These are phyloP conservation scores for Trypanosoma cruzi DNA, from an alignment of 208 protist species.

Conservation along the genomic window DNA sequence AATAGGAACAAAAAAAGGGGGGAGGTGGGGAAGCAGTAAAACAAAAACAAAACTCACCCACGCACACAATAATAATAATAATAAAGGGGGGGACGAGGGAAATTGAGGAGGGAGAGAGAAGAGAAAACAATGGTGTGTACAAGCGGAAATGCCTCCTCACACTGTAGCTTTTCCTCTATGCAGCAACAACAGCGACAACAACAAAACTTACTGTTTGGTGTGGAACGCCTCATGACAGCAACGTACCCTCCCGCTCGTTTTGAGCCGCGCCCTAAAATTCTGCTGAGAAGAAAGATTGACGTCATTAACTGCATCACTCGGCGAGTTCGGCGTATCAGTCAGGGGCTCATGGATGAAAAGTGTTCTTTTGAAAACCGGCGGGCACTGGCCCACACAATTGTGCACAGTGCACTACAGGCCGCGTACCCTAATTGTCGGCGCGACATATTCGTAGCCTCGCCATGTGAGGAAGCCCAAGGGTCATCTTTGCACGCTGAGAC, in stretches of 20 bases:
- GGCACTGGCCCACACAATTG: conserved; percentile 35
- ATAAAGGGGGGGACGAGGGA: background rate
- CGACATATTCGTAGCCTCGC: conserved; percentile 13
- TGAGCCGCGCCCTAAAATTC: background rate
- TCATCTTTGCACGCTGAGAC: conserved; percentile 4
- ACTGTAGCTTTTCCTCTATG: background rate
- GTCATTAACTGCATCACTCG: background rate
- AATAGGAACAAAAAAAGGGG: conserved; percentile 13
- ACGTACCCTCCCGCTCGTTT: background rate
- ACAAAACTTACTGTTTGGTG: background rate
- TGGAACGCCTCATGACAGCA: background rate
- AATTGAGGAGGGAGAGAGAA: background rate
- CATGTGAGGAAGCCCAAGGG: background rate
- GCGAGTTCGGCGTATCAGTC: background rate
- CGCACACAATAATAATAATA: background rate
- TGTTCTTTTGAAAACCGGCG: background rate
- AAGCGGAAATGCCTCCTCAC: background rate
- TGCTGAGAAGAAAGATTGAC: background rate
- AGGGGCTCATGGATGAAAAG: background rate
- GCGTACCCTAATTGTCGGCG: conserved; percentile 21
- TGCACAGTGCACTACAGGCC: conserved; percentile 32
- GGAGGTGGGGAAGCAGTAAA: background rate
- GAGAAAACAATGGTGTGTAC: background rate
- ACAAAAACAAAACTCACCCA: background rate
- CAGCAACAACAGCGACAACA: background rate